phyloP scores from a whole-genome alignment of 2,329 filamentous ascomycete genomes.

The Penicillium sclerotigenum region DNA sequence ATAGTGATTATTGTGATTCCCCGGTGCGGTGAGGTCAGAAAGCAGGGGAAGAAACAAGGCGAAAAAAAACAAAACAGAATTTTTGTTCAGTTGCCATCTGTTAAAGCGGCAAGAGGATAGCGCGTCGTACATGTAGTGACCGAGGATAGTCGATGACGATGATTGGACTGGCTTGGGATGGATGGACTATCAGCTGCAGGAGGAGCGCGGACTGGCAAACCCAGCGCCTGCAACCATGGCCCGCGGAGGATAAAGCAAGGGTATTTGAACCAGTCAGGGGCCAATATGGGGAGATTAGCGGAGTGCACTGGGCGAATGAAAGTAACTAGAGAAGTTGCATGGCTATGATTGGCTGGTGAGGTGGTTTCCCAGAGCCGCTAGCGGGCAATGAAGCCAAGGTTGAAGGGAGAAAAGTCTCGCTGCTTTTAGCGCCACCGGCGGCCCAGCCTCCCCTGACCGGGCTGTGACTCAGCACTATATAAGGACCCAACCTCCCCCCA shows the following conservation, averaged over 20 bases:
- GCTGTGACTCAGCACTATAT: conserved; percentile 41
- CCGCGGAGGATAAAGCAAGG: conserved; percentile 28
- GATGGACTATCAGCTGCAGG: conserved; percentile 29
- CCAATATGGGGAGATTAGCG: background rate
- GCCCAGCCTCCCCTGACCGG: conserved; percentile 39
- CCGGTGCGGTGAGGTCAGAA: conserved; percentile 5
- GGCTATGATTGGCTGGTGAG: background rate
- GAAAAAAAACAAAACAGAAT: conserved; percentile 22
- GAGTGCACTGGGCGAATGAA: background rate
- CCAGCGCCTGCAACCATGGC: conserved; percentile 30
- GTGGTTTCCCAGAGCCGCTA: conserved; percentile 25
- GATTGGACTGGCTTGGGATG: conserved; percentile 28
- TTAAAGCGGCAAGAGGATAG: conserved; percentile 36
- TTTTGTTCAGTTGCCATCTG: conserved; percentile 36
- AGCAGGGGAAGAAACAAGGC: conserved; percentile 16
- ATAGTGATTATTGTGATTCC: background rate
- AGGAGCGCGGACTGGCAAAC: conserved; percentile 28
- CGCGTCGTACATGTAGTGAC: conserved; percentile 30
- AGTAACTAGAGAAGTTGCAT: background rate
- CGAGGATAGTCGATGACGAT: conserved; percentile 20
- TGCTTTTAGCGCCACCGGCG: conserved; percentile 39
- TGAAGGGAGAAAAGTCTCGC: conserved; percentile 28
- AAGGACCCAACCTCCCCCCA: conserved; percentile 40
- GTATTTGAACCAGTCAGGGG: conserved; percentile 20
- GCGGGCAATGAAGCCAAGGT: conserved; percentile 25